Evolutionary conservation across 2,329 filamentous ascomycete genomes (phyloP).

Genomic region (Penicillium sp.): DNA sequence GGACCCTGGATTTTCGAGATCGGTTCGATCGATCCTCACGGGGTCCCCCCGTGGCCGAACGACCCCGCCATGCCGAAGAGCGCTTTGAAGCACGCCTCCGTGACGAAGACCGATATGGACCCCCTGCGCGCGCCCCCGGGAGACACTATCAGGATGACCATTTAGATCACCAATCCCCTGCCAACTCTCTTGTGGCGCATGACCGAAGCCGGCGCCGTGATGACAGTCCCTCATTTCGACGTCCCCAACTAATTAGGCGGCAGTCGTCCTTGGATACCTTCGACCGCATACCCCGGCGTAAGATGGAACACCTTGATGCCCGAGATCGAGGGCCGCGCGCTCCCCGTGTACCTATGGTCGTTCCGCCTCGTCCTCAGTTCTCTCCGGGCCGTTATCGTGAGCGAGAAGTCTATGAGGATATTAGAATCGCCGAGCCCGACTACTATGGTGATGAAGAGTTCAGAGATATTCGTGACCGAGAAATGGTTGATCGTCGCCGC

Average conservation of each 20-base stretch:
- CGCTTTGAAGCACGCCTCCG: conserved; percentile 38
- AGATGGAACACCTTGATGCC: conserved; percentile 44
- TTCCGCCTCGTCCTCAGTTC: conserved; percentile 44
- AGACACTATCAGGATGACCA: conserved; percentile 44
- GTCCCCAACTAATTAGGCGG: conserved; percentile 70
- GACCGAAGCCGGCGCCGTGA: conserved; percentile 55
- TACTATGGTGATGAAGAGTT: conserved; percentile 71
- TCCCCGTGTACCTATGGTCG: conserved; percentile 62
- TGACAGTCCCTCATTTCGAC: conserved; percentile 51
- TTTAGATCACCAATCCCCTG: conserved; percentile 43
- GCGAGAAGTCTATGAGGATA: conserved; percentile 62
- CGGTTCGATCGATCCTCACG: conserved; percentile 42
- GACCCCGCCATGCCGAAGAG: conserved; percentile 35
- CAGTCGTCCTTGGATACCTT: conserved; percentile 91
- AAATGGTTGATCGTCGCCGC: conserved; percentile 50
- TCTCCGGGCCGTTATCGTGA: conserved; percentile 61
- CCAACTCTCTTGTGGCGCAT: conserved; percentile 56
- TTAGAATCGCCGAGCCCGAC: conserved; percentile 65
- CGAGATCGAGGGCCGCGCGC: conserved; percentile 48
- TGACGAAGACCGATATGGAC: conserved; percentile 43
- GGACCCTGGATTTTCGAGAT: conserved; percentile 39
- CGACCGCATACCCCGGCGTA: conserved; percentile 67
- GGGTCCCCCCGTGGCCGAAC: conserved; percentile 35
- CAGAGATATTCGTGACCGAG: conserved; percentile 63
- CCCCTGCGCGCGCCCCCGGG: conserved; percentile 40